Evolutionary conservation across 495 filamentous ascomycete species (phyloP).

Genomic region (Mycothermus thermophilus): DNA sequence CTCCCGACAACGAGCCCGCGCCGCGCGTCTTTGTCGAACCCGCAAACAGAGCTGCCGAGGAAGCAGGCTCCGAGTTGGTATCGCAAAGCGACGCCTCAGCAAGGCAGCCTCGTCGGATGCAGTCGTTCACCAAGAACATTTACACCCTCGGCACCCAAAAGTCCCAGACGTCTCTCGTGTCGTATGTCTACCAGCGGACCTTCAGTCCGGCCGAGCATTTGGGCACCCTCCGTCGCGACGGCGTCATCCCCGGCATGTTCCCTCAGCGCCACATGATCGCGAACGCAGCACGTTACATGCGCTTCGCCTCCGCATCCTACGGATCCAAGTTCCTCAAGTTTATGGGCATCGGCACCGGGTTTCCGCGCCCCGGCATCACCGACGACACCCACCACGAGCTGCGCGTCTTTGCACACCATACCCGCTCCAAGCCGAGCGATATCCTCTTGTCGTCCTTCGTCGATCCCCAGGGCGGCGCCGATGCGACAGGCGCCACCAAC

Average conservation of each 20-base stretch:
- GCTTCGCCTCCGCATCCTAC: slow-evolving; percentile 66
- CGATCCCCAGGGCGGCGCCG: slow-evolving; percentile 60
- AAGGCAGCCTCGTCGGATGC: slow-evolving; percentile 19
- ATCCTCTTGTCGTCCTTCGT: slow-evolving; percentile 66
- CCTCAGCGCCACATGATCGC: slow-evolving; percentile 51
- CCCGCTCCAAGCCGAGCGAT: slow-evolving; percentile 48
- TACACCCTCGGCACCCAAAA: slow-evolving; percentile 54
- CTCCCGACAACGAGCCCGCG: slow-evolving; percentile 15
- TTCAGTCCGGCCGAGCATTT: slow-evolving; percentile 40
- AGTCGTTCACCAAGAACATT: slow-evolving; percentile 43
- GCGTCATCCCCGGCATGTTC: slow-evolving; percentile 48
- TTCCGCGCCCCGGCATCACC: slow-evolving; percentile 30
- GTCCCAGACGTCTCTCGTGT: slow-evolving; percentile 49
- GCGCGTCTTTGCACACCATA: slow-evolving; percentile 58
- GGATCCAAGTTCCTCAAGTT: slow-evolving; percentile 56
- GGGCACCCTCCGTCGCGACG: slow-evolving; percentile 40
- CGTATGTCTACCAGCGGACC: too few relatives aligned
- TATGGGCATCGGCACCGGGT: slow-evolving; percentile 47
- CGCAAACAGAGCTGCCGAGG: background rate
- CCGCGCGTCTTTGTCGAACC: slow-evolving; percentile 2
- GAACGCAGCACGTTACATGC: slow-evolving; percentile 62
- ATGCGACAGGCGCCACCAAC: slow-evolving; percentile 54
- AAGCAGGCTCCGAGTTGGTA: slow-evolving; percentile 5
- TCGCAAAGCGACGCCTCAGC: slow-evolving; percentile 1
- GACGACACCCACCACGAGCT: slow-evolving; percentile 50